Evolutionary conservation across 2,329 filamentous ascomycete genomes (phyloP).

Genomic region (Magnaporthiopsis rhizophila): DNA sequence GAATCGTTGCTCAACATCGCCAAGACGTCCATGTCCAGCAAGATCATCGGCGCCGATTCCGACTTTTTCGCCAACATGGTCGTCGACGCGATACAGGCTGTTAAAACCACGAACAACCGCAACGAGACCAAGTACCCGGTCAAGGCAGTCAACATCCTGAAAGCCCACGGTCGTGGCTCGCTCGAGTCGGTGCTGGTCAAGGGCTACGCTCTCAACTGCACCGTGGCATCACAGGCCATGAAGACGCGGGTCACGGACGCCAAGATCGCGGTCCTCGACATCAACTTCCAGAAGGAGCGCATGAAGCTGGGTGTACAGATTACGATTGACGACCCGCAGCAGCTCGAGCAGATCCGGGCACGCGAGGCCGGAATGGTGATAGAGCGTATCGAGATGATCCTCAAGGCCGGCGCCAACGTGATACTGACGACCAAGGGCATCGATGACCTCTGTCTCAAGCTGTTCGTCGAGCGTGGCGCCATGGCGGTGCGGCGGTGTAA

Average conservation of each 20-base stretch:
- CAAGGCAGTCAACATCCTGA: constrained; percentile 97
- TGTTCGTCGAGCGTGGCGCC: constrained; percentile 87
- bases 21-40: constrained; percentile 98
- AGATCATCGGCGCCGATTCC: constrained; percentile 92
- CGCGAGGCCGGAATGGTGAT: constrained; percentile 89
- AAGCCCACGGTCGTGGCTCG: constrained; percentile 91
- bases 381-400: constrained; percentile 92
- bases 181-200: constrained; percentile 86
- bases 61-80: constrained; percentile 98
- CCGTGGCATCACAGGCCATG: constrained; percentile 97
- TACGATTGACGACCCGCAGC: constrained; percentile 92
- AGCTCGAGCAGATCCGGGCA: constrained; percentile 93
- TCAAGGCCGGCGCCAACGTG: constrained; percentile 95
- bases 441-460: constrained; percentile 89
- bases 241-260: constrained; percentile 84
- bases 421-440: constrained; percentile 97
- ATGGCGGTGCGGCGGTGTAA: constrained; percentile 96
- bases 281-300: constrained; percentile 97
- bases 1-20: constrained; percentile 92
- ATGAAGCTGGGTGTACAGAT: constrained; percentile 99
- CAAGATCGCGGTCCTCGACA: constrained; percentile 94
- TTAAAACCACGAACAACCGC: constrained; percentile 87
- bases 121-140: constrained; percentile 94
- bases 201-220: constrained; percentile 97
- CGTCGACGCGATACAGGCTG: constrained; percentile 90